Evolutionary conservation across 257 asterid genomes (phyloP).

Genomic region (Nicotiana attenuata): DNA sequence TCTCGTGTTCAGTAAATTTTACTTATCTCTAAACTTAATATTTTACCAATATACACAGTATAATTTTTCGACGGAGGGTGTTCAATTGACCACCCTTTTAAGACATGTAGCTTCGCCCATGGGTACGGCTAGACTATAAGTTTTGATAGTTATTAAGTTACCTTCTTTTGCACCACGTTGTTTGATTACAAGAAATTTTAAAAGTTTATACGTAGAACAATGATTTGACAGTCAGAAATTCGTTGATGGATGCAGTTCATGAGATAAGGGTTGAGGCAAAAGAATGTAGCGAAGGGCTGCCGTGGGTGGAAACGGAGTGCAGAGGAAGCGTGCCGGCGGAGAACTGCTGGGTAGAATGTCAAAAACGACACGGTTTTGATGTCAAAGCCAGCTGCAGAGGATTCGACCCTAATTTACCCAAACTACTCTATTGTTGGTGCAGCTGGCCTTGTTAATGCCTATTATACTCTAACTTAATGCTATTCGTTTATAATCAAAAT

Average conservation of each 20-base stretch:
- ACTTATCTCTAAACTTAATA: too few relatives aligned
- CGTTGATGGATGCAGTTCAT: not conserved
- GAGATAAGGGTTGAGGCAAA: not conserved
- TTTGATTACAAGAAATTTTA: not conserved
- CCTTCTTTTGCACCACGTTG: not conserved
- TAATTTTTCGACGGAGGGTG: too few relatives aligned
- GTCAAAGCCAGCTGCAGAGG: not conserved
- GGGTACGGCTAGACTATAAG: not conserved
- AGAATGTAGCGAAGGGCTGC: not conserved
- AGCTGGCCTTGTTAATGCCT: not conserved
- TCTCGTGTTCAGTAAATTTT: too few relatives aligned
- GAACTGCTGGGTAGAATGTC: slow-evolving; percentile 3
- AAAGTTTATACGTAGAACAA: not conserved
- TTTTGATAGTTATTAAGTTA: too few relatives aligned
- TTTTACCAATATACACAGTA: too few relatives aligned
- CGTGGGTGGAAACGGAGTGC: not conserved
- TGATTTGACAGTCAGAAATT: not conserved
- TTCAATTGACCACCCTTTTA: too few relatives aligned
- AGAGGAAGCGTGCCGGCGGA: not conserved
- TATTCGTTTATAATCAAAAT: not conserved
- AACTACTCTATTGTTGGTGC: not conserved
- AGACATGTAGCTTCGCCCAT: too few relatives aligned
- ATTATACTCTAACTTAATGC: not conserved
- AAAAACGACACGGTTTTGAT: not conserved
- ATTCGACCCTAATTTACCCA: not conserved